These are phyloP conservation scores for Phyllosticta capitalensis DNA, from an alignment of 2,329 filamentous ascomycete genomes.

Conservation along the genomic window DNA sequence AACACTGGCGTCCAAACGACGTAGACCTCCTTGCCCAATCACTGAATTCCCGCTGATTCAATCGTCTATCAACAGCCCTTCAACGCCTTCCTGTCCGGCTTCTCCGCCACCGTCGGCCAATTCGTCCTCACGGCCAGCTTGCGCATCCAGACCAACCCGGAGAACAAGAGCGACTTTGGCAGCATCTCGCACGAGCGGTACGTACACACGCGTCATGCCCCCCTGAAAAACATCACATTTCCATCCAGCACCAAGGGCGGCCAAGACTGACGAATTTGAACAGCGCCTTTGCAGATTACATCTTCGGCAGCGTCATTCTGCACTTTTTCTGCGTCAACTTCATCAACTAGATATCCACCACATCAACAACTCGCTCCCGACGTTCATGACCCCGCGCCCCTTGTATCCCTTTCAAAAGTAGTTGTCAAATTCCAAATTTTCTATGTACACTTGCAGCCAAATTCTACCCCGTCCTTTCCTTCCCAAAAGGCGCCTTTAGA, in stretches of 20 bases:
- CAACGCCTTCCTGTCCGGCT: conserved; percentile 95
- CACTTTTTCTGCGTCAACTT: conserved; percentile 99
- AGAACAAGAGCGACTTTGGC: conserved; percentile 70
- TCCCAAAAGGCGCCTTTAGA: neutral
- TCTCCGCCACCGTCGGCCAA: conserved; percentile 88
- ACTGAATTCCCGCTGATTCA: too few species aligned
- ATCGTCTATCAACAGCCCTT: conserved; percentile 91
- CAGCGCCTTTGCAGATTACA: conserved; percentile 91
- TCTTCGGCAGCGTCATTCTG: conserved; percentile 88
- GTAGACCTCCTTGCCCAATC: too few species aligned
- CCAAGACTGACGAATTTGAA: neutral
- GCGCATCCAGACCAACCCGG: conserved; percentile 81
- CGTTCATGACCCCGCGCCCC: neutral
- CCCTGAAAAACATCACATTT: neutral
- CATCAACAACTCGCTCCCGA: neutral
- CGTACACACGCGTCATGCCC: conserved; percentile 12
- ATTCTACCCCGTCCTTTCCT: neutral
- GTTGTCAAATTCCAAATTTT: neutral
- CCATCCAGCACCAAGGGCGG: too few species aligned
- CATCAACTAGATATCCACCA: conserved; percentile 63
- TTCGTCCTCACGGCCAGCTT: conserved; percentile 90
- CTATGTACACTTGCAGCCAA: neutral
- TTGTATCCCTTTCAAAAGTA: neutral
- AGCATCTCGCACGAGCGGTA: conserved; percentile 73
- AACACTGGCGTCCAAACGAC: conserved; percentile 1